phyloP scores from a whole-genome alignment of 371 early-diverging fungal genomes.

The Mucor lusitanicus region DNA sequence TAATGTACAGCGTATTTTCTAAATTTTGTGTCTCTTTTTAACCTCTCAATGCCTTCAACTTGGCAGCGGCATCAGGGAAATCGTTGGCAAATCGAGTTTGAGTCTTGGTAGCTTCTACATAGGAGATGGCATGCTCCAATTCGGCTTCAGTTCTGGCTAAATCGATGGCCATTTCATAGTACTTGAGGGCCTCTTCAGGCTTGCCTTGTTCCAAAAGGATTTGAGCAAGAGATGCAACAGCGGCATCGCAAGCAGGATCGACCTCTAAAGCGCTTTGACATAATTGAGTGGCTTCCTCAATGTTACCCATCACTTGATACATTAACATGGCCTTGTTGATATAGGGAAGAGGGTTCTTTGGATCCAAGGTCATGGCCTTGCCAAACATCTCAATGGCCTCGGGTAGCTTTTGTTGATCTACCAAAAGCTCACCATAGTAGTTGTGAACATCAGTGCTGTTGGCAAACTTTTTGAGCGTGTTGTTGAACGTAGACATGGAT shows the following conservation, averaged over 20 bases:
- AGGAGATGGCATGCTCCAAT: constrained; percentile 83
- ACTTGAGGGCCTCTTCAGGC: constrained; percentile 80
- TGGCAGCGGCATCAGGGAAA: constrained; percentile 49
- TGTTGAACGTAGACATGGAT: constrained; percentile 80
- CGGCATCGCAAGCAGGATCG: constrained; percentile 95
- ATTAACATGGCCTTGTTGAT: constrained; percentile 95
- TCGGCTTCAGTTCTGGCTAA: constrained; percentile 90
- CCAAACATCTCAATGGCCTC: constrained; percentile 79
- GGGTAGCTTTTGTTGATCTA: constrained; percentile 82
- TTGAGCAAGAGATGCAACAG: constrained; percentile 90
- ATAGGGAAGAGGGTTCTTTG: constrained; percentile 85
- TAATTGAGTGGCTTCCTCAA: constrained; percentile 72
- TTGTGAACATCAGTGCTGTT: constrained; percentile 89
- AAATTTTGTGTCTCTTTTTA: constrained; percentile 8
- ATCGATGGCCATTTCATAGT: constrained; percentile 83
- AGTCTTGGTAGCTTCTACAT: constrained; percentile 64
- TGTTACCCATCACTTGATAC: constrained; percentile 81
- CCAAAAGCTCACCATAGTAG: constrained; percentile 93
- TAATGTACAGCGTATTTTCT: neutral
- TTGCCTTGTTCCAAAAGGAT: constrained; percentile 85
- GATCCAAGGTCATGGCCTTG: constrained; percentile 73
- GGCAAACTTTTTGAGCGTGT: constrained; percentile 79
- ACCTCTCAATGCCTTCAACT: constrained; percentile 36
- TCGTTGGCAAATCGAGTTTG: constrained; percentile 48
- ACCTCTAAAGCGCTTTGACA: constrained; percentile 84